A percentile compares a stretch with the other conserved stretches of the same genome.
Evolutionary conservation across 331 rosid genomes (phyloP).

Genomic region (Stylosanthes scabra): DNA sequence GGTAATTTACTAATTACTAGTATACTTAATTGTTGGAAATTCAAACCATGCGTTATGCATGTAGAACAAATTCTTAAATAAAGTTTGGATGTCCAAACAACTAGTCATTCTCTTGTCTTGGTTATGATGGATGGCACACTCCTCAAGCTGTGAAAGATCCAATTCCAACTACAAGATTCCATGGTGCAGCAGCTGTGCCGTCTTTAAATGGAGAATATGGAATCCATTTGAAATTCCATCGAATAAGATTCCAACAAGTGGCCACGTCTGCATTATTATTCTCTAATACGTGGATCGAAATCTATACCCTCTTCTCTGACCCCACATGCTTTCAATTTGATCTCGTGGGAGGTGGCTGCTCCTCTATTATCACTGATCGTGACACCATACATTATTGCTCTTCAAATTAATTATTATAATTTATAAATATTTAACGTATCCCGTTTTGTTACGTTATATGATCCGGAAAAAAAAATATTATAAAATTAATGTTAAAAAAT

Average conservation of each 20-base stretch:
- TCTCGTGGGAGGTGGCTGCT: neutral
- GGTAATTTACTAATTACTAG: no score
- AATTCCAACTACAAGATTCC: neutral
- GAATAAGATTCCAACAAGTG: neutral
- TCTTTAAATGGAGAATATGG: neutral
- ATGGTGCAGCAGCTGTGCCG: neutral
- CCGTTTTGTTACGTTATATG: neutral
- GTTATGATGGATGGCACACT: neutral
- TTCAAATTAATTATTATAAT: neutral
- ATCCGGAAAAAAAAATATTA: neutral
- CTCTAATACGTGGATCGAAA: neutral
- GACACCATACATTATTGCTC: neutral
- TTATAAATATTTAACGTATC: neutral
- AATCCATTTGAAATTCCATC: neutral
- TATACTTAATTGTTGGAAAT: no score
- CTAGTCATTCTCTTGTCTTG: no score
- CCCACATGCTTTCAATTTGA: neutral
- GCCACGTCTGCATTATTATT: neutral
- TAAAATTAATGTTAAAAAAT: no score
- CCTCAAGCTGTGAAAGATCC: neutral
- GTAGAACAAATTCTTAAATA: no score
- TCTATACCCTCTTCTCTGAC: no score
- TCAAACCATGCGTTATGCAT: no score
- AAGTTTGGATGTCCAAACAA: no score
- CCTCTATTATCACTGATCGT: neutral